These are phyloP conservation scores for Vaccinium corymbosum DNA, from an alignment of 148 eudicot genomes.

Conservation along the genomic window DNA sequence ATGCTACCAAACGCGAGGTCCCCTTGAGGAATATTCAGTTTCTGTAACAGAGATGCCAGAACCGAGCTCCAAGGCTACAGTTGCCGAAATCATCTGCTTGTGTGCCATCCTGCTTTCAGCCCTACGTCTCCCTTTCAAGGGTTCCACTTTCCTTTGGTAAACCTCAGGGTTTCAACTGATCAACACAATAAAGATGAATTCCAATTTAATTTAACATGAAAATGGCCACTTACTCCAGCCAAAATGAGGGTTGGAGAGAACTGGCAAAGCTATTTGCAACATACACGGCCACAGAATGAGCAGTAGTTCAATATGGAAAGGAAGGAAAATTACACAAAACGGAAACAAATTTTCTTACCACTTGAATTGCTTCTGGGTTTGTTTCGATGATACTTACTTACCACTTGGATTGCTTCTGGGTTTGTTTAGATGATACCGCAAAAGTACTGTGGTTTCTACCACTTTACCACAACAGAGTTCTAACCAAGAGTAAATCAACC, in stretches of 20 bases:
- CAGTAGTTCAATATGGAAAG: not conserved
- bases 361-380: not conserved
- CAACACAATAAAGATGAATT: not conserved
- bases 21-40: too few species aligned
- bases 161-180: not conserved
- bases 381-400: not conserved
- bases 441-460: not conserved
- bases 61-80: not conserved
- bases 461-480: not conserved
- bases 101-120: not conserved
- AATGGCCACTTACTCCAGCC: not conserved
- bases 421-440: not conserved
- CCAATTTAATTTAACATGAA: not conserved
- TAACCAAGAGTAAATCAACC: not conserved
- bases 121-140: not conserved
- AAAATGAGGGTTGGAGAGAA: not conserved
- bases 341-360: not conserved
- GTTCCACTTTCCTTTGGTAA: not conserved
- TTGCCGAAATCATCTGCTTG: not conserved
- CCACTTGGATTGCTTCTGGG: not conserved
- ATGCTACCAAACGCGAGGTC: too few species aligned
- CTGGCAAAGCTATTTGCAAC: not conserved
- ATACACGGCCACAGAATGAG: not conserved
- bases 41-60: not conserved
- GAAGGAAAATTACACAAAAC: not conserved